phyloP scores from a whole-genome alignment of 1,139 yeast species.

The Arxiozyma telluris region DNA sequence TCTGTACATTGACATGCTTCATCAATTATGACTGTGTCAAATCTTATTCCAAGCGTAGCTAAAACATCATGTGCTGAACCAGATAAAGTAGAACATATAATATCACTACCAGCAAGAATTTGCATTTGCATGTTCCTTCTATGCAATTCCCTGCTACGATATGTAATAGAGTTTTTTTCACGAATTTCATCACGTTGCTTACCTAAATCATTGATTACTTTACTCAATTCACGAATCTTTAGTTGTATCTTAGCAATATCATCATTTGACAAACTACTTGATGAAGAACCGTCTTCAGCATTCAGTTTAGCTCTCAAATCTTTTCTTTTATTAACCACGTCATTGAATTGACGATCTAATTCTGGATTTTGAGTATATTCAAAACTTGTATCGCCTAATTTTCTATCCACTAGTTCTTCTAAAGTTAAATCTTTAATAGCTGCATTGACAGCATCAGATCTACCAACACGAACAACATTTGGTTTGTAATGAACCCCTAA shows the following conservation, averaged over 20 bases:
- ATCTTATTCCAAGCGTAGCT: conserved; percentile 61
- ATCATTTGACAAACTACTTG: conserved; percentile 24
- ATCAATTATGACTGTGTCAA: conserved; percentile 92
- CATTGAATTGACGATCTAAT: conserved; percentile 25
- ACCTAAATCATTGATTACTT: conserved; percentile 59
- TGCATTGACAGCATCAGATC: conserved; percentile 79
- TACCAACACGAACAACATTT: conserved; percentile 77
- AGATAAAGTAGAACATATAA: conserved; percentile 86
- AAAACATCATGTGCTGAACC: conserved; percentile 91
- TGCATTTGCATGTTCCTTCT: conserved; percentile 66
- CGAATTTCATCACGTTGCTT: conserved; percentile 70
- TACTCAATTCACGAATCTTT: conserved; percentile 46
- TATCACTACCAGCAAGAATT: conserved; percentile 67
- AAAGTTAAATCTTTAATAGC: conserved; percentile 76
- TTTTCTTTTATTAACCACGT: conserved; percentile 23
- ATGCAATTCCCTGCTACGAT: conserved; percentile 70
- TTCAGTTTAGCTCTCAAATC: conserved; percentile 22
- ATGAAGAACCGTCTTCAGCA: conserved; percentile 25
- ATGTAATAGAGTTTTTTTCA: conserved; percentile 57
- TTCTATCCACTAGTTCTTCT: conserved; percentile 76
- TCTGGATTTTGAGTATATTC: conserved; percentile 31
- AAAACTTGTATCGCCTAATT: conserved; percentile 40
- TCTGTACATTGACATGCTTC: conserved; percentile 99
- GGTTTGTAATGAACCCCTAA: conserved; percentile 56
- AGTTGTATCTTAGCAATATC: conserved; percentile 39